A percentile compares a stretch with the other conserved stretches of the same genome.
These are phyloP conservation scores for Coelastrella sp. DNA, from an alignment of 139 green algal genomes.

Conservation along the genomic window DNA sequence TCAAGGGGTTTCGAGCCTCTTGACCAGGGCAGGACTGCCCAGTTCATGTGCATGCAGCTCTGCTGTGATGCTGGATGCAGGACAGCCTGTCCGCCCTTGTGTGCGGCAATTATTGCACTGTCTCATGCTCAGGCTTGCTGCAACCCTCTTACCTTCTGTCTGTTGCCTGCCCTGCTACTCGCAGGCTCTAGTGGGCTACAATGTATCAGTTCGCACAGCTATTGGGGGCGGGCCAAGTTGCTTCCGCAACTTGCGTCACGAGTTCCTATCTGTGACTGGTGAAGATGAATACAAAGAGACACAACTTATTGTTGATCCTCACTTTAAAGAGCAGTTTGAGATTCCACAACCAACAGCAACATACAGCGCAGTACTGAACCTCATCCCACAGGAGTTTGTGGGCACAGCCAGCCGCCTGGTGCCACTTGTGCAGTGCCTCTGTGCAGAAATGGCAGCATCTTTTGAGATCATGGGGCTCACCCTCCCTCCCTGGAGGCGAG, in stretches of 20 bases:
- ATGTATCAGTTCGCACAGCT: constrained; percentile 25
- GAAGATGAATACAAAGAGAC: constrained; percentile 34
- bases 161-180: neutral
- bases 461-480: constrained; percentile 56
- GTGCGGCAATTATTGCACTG: too few species aligned
- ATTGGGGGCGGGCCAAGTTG: constrained; percentile 26
- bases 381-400: constrained; percentile 68
- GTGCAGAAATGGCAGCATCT: constrained; percentile 63
- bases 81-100: too few species aligned
- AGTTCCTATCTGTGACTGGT: constrained; percentile 38
- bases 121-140: too few species aligned
- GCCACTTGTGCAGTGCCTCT: constrained; percentile 64
- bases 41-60: too few species aligned
- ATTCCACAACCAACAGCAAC: constrained; percentile 54
- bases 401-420: constrained; percentile 62
- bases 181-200: constrained; percentile 25
- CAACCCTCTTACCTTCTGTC: neutral
- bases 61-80: too few species aligned
- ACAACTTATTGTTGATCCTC: constrained; percentile 54
- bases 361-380: constrained; percentile 61
- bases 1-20: too few species aligned
- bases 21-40: too few species aligned
- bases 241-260: constrained; percentile 45
- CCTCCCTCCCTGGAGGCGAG: constrained; percentile 73
- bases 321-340: constrained; percentile 73